Evolutionary conservation across 2,329 filamentous ascomycete genomes (phyloP).

Genomic region (Claviceps pazoutovae): DNA sequence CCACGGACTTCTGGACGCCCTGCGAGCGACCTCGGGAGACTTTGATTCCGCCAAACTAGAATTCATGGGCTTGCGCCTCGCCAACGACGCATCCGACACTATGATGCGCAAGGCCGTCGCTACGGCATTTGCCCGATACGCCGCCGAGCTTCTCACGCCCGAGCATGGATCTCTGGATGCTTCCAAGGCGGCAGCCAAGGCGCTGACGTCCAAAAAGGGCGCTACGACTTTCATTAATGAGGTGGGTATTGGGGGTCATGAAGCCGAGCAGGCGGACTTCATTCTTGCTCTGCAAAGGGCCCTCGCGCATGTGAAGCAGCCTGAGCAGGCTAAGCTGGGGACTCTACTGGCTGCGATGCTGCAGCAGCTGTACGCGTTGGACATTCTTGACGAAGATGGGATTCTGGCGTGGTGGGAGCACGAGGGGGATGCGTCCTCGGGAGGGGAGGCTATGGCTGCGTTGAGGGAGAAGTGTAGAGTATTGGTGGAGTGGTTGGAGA

Average conservation of each 20-base stretch:
- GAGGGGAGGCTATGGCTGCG: constrained; percentile 52
- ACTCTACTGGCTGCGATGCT: constrained; percentile 63
- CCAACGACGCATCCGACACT: constrained; percentile 76
- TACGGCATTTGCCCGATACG: constrained; percentile 69
- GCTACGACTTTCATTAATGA: constrained; percentile 43
- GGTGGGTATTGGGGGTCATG: constrained; percentile 49
- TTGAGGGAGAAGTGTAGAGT: constrained; percentile 62
- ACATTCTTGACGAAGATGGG: constrained; percentile 79
- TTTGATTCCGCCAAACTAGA: constrained; percentile 77
- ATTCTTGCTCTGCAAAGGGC: constrained; percentile 71
- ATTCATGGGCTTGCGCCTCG: constrained; percentile 84
- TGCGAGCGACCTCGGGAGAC: constrained; percentile 61
- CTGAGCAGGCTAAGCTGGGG: constrained; percentile 32
- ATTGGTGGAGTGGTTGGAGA: constrained; percentile 73
- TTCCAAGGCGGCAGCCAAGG: constrained; percentile 47
- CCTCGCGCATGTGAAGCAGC: constrained; percentile 50
- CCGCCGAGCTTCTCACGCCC: constrained; percentile 49
- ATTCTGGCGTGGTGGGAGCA: constrained; percentile 84
- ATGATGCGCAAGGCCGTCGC: constrained; percentile 81
- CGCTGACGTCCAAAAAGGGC: constrained; percentile 41
- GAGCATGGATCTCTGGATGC: constrained; percentile 41
- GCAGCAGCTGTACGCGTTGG: constrained; percentile 73
- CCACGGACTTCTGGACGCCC: constrained; percentile 70
- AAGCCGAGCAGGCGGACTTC: constrained; percentile 74
- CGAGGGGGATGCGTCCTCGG: constrained; percentile 38